Evolutionary conservation across 2,329 filamentous ascomycete genomes (phyloP), one percentile per base, ranked within the genome.

Genomic region (Juglanconis oblonga): DNA sequence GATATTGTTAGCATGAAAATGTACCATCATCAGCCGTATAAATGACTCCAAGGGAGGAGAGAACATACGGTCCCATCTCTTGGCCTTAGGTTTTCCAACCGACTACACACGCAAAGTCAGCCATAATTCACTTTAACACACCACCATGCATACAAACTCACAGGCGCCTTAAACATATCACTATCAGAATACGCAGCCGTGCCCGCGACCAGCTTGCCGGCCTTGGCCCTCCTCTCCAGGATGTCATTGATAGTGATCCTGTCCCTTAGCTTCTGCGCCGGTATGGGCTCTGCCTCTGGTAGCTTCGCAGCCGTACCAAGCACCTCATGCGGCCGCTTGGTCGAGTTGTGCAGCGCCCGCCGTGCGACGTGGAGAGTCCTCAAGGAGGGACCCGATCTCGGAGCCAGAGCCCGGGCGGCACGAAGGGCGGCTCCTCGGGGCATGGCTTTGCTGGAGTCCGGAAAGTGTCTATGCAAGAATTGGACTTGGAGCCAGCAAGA

Each of bases 31-130:
- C 17, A 13, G 6, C 51, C 8, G 24, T 45, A 24, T 3, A 14
- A 24, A 33, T 32, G 29, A 32, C n/a, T 40, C 13, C 11, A 13
- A 42, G 8, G 45, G 13, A 11, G 40, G n/a, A 55, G 53, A 50
- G n/a, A 10, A 85, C 90, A 78, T 78, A 96, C 91, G 84, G 70
- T 96, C 90, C 89, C 91, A 97, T 73, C 87, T 79, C 73, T 88
- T 92, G 3, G 94, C 90, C 70, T 87, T 88, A 4, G 90, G 89
- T 71, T 94, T 93, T 24, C 81, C 75, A 29, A 65, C 52, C 47
- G 65, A 61, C 76, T 74, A 56, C 56, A 61, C 1, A 32, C 13
- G 7, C 5, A n/a, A 13, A 17, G 5, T 57, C 32, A 53, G 44
- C 9, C 7, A 32, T 11, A n/a, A 10, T 8, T 14, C 1, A 1